Evolutionary conservation across 352 stramenopile species (phyloP), one percentile per base, ranked within the genome.

Genomic region (Peronosclerospora sorghi): DNA sequence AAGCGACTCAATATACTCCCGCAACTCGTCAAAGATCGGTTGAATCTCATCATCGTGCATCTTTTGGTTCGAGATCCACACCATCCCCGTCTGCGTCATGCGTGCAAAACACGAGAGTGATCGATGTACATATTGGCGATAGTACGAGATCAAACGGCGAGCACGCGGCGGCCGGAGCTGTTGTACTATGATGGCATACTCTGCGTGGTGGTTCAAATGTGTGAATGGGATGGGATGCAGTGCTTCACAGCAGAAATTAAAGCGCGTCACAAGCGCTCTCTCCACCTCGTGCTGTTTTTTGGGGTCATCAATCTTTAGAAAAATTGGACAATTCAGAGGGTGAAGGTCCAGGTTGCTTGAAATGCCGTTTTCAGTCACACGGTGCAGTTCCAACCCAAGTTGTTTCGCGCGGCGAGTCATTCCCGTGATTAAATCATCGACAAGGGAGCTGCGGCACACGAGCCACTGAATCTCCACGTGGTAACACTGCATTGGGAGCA

Each of bases 401-500:
- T 91, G 75, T 48, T 88, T 91, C 18, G 71, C 69, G 26, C 78
- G 78, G 4, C 79, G 76, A 21, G 58, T 53, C 29, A 86, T 66
- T n/a, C 56, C 62, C 35, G 72, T 73, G 43, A 86, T 86, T 12
- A 83, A 69, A 41, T 92, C 79, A 46, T 92, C 79, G 3, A 89
- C 79, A 2, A 89, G 60, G 21, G 76, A 75, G 38, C 79, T 86
- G 28, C 74, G 73, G 39, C 79, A 92, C 51, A 87, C 76, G 19
- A 88, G 68, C 79, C 79, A 92, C 48, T 88, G 79, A 20, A 92
- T 73, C 51, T 92, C 76, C 1, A 92, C 47, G 66, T 92, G 79
- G 41, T 76, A 92, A 56, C 73, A 86, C 47, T 85, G 75, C 34
- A 71, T 73, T 7, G 61, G 47, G 36, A 74, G 35, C 17, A 87